A percentile compares a stretch with the other conserved stretches of the same genome.
These are phyloP conservation scores for Salix caprea DNA, from an alignment of 345 rosid genomes.

Conservation along the genomic window DNA sequence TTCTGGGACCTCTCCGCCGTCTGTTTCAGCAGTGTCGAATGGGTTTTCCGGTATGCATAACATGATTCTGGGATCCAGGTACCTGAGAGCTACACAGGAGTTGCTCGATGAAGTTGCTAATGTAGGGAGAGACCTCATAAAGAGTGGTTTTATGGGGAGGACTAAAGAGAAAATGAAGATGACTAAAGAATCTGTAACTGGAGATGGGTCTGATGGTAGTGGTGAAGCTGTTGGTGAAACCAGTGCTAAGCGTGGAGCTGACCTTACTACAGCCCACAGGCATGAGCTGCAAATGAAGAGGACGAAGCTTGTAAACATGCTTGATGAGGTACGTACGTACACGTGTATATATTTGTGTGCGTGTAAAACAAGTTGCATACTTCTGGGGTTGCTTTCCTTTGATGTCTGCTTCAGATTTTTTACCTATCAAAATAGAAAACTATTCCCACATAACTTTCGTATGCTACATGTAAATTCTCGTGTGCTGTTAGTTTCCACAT, in stretches of 20 bases:
- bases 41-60: conserved; percentile 34
- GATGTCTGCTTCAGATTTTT: not conserved
- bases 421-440: not conserved
- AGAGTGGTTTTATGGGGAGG: conserved; percentile 16
- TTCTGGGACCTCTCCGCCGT: conserved; percentile 36
- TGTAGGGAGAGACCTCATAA: conserved; percentile 32
- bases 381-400: not conserved
- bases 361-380: not conserved
- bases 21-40: conserved; percentile 38
- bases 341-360: not conserved
- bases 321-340: conserved; percentile 62
- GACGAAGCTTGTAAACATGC: conserved; percentile 60
- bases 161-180: conserved; percentile 21
- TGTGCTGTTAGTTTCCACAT: not conserved
- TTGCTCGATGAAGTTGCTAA: conserved; percentile 63
- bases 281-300: conserved; percentile 66
- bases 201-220: conserved; percentile 16
- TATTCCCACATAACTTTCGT: not conserved
- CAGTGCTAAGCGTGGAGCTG: conserved; percentile 14
- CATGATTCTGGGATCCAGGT: conserved; percentile 45
- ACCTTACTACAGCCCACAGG: conserved; percentile 42
- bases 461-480: not conserved
- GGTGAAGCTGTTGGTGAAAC: conserved; percentile 1
- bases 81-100: conserved; percentile 69
- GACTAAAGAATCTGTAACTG: conserved; percentile 17